Evolutionary conservation across 1,139 yeast genomes (phyloP).

Genomic region (Candida freyschussii): DNA sequence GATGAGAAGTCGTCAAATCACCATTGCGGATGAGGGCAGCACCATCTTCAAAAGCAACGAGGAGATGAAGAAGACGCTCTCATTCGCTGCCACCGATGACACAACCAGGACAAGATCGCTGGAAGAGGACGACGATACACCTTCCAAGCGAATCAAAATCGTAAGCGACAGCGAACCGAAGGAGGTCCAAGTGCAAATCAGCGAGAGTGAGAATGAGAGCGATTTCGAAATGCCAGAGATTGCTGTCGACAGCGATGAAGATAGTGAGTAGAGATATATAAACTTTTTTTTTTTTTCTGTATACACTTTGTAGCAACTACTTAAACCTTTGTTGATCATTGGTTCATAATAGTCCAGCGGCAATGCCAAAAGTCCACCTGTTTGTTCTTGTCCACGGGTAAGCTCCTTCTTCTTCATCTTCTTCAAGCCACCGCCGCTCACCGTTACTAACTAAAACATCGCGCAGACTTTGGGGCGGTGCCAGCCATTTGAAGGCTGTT

Average conservation of each 20-base stretch:
- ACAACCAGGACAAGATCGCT: conserved; percentile 15
- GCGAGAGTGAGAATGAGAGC: conserved; percentile 33
- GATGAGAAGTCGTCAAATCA: conserved; percentile 9
- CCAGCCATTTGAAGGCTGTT: conserved; percentile 63
- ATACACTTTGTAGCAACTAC: too few species aligned
- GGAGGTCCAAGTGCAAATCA: conserved; percentile 11
- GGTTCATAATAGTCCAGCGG: too few species aligned
- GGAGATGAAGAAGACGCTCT: conserved; percentile 19
- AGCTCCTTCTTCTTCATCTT: conserved; percentile 16
- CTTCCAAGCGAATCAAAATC: conserved; percentile 24
- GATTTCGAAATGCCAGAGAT: conserved; percentile 59
- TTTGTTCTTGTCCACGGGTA: conserved; percentile 79
- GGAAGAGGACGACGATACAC: conserved; percentile 23
- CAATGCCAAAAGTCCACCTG: conserved; percentile 46
- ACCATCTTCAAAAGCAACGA: conserved; percentile 22
- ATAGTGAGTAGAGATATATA: conserved; percentile 5
- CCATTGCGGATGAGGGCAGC: conserved; percentile 5
- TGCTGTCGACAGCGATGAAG: conserved; percentile 38
- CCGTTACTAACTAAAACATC: conserved; percentile 5
- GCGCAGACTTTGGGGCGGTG: conserved; percentile 70
- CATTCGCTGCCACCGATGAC: conserved; percentile 15
- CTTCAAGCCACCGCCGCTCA: conserved; percentile 2
- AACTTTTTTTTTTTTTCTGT: too few species aligned
- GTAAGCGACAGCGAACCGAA: conserved; percentile 13
- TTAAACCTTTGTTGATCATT: too few species aligned